Evolutionary conservation across 1,284 basidiomycete genomes (phyloP), one percentile per base, ranked within the genome.

Genomic region (Salmacisia buchloeana): DNA sequence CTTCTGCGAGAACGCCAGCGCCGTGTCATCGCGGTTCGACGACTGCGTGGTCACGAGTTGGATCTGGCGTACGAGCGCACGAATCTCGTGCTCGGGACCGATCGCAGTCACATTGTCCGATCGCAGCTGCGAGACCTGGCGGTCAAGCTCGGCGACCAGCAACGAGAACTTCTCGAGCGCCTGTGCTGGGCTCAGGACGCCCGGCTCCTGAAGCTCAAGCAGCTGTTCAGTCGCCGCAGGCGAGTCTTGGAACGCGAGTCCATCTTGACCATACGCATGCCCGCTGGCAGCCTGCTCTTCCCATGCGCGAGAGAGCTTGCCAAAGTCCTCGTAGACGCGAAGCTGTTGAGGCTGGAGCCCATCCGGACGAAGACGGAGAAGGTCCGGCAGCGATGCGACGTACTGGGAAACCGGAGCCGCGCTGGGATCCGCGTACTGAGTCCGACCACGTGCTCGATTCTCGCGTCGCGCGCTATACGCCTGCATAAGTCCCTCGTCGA

Each of bases 301-400:
- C 10, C 67, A 69, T 61, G 71, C 65, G 61, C 73, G 63, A 21
- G 70, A 72, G 61, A 61, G 46, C 69, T 61, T 74, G 43, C 77
- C 74, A 76, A 98, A 97, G 76, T 97, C 94, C 73, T 97, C 93
- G 81, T 99, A 99, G 3, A 98, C 93, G 61, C 87, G 86, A 45
- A 89, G 83, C 81, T 99, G 96, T 69, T 87, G 85, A 21, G 86
- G 83, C 67, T 90, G 88, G 3, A 98, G 83, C 54, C 94, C 96
- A 49, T 85, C 87, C 9, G 88, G 84, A 73, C 90, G 90, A 75
- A 98, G 86, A 33, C 92, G 87, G 45, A 99, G 83, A 27, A 90
- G 88, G 76, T 97, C 93, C 0, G 96, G 96, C 35, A 99, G 85
- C 61, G 85, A 87, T 1, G 86, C 83, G 34, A 88, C 86, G 74